Evolutionary conservation across 768 basidiomycete species (phyloP), one percentile per base, ranked within the genome.

Genomic region (Ramaria rubella): DNA sequence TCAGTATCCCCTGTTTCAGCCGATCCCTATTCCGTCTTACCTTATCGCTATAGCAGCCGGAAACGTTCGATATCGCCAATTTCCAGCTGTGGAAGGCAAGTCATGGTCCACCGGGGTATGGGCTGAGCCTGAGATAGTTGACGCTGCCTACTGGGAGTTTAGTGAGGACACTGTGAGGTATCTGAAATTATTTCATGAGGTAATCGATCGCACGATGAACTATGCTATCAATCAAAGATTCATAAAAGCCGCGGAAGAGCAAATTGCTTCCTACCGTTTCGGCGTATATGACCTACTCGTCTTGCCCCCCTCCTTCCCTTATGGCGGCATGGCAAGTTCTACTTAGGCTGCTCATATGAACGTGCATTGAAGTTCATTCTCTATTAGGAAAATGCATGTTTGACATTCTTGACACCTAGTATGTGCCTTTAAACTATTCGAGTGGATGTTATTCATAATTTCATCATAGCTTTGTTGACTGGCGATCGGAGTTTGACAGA

Each of bases 41-140:
- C 75, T 97, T n/a, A 77, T 97, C 49, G 95, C 95, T 2, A 86
- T 97, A 52, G 94, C 94, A 0, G 78, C 81, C 0, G 94, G 94
- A 1, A 86, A 95, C 65, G 71, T 96, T 2, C 77, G 74, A 21
- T 94, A 94, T 69, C 81, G 75, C 11, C 64, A 81, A 0, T 91
- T 94, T 66, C 71, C 78, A 3, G 69, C 73, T 30, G 70, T 78
- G 9, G 69, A 79, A 33, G 87, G 83, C 17, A 85, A 80, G 61
- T 65, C 74, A n/a, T 92, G 95, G 90, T 83, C 72, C 15, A 84
- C 77, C 14, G 94, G 94, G 1, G 79, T 94, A 4, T 97, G 94
- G 94, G 83, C 92, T 1, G 93, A 97, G 70, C 93, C 93, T 0
- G 83, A 86, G 62, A 67, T 86, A 29, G 79, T 96, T 58, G 84